These are phyloP conservation scores for Neonectria hederae DNA, from an alignment of 2,329 filamentous ascomycete genomes.

Conservation along the genomic window DNA sequence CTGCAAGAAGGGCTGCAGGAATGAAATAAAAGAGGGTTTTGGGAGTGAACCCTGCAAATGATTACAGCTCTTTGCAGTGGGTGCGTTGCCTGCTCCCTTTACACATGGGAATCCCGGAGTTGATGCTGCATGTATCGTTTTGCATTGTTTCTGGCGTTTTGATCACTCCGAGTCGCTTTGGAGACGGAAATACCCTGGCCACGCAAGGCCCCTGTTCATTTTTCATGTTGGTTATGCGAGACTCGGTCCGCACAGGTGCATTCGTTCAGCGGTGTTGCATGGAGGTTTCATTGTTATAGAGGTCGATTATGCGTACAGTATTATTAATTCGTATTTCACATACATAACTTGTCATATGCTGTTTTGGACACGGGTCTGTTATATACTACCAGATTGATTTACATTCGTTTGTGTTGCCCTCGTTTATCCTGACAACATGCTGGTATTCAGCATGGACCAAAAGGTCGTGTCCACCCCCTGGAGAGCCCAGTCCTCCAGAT, in stretches of 20 bases:
- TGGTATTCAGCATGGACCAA: slow-evolving; percentile 46
- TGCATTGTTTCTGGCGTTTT: slow-evolving; percentile 38
- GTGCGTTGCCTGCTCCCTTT: background rate
- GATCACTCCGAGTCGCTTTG: slow-evolving; percentile 26
- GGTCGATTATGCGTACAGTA: slow-evolving; percentile 3
- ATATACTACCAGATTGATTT: background rate
- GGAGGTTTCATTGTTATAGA: slow-evolving; percentile 1
- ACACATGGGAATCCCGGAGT: slow-evolving; percentile 28
- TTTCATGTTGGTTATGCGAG: slow-evolving; percentile 10
- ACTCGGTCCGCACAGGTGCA: slow-evolving; percentile 10
- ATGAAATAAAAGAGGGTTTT: slow-evolving; percentile 21
- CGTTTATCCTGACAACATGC: too few species aligned
- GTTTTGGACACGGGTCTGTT: too few species aligned
- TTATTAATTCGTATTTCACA: background rate
- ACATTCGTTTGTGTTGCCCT: too few species aligned
- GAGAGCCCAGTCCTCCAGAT: slow-evolving; percentile 52
- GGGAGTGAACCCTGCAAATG: background rate
- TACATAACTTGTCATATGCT: too few species aligned
- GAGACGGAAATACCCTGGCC: slow-evolving; percentile 43
- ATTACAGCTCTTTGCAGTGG: background rate
- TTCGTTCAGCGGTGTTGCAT: slow-evolving; percentile 7
- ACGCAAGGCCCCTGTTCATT: slow-evolving; percentile 33
- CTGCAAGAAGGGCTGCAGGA: slow-evolving; percentile 65
- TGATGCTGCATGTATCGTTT: slow-evolving; percentile 20
- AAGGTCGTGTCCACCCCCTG: slow-evolving; percentile 53